These are phyloP conservation scores for Micractinium sp. DNA, from an alignment of 139 green algal species.

Conservation along the genomic window DNA sequence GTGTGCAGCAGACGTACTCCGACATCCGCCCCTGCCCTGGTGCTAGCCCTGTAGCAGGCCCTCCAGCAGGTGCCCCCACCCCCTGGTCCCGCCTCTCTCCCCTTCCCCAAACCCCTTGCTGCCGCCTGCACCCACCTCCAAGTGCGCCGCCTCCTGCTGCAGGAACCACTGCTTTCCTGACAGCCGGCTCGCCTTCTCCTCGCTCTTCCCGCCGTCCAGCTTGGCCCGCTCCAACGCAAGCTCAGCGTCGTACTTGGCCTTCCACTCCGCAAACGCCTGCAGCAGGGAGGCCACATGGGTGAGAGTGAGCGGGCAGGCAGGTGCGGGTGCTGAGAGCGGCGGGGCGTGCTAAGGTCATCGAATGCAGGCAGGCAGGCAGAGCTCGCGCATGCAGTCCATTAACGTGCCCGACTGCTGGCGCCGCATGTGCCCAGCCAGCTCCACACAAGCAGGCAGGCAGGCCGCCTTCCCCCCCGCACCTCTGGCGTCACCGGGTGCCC, in stretches of 20 bases:
- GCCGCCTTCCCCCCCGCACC: background rate
- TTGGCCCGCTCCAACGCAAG: constrained; percentile 15
- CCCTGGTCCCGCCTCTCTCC: no score
- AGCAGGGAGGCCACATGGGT: background rate
- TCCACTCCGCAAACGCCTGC: constrained; percentile 75
- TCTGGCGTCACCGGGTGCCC: constrained; percentile 81
- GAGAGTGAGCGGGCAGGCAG: no score
- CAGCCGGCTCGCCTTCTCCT: constrained; percentile 36
- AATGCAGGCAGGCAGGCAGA: no score
- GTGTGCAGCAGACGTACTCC: background rate
- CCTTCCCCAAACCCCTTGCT: background rate
- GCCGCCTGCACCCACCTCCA: constrained; percentile 19
- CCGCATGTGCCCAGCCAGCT: background rate
- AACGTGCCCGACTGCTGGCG: no score
- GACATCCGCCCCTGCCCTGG: no score
- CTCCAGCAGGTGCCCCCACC: background rate
- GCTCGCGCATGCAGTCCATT: no score
- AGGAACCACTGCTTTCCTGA: constrained; percentile 82
- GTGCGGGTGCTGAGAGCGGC: no score
- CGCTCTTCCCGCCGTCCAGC: background rate
- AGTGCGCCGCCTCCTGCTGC: constrained; percentile 49
- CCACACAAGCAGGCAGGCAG: background rate
- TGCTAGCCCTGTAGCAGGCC: no score
- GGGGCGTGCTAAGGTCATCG: no score
- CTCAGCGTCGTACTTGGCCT: constrained; percentile 54